Conservation (phyloP, 2,329 filamentous ascomycete genomes). For the Fusarium decemcellulare region DNA sequence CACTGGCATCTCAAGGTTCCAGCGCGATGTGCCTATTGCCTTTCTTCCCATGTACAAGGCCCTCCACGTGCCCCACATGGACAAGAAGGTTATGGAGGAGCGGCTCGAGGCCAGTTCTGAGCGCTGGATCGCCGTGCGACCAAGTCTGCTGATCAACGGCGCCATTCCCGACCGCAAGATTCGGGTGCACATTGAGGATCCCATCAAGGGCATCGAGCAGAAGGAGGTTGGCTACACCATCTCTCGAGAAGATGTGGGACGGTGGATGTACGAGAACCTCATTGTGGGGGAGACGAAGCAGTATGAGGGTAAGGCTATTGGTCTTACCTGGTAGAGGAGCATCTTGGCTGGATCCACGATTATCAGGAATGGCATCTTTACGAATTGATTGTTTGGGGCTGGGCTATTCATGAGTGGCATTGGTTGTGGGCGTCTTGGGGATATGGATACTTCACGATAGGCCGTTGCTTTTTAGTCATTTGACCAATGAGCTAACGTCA, state of each 20-base stretch:
- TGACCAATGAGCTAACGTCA: too few relatives aligned
- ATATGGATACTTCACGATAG: too few relatives aligned
- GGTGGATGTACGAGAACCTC: slow-evolving; percentile 58
- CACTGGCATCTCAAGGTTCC: slow-evolving; percentile 55
- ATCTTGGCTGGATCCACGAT: too few relatives aligned
- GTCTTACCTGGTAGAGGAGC: slow-evolving; percentile 47
- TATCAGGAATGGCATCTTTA: background rate
- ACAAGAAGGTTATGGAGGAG: slow-evolving; percentile 64
- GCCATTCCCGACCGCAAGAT: slow-evolving; percentile 41
- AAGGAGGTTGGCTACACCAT: slow-evolving; percentile 59
- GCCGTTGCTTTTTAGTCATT: too few relatives aligned
- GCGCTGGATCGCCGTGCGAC: slow-evolving; percentile 53
- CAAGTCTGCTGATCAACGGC: slow-evolving; percentile 52
- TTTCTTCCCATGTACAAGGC: slow-evolving; percentile 60
- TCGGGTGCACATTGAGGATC: slow-evolving; percentile 52
- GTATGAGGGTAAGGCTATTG: slow-evolving; percentile 49
- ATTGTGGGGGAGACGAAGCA: slow-evolving; percentile 35
- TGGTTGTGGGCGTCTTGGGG: background rate
- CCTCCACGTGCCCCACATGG: slow-evolving; percentile 59
- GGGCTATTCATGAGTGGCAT: background rate
- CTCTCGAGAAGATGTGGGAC: slow-evolving; percentile 52
- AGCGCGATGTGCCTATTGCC: slow-evolving; percentile 53
- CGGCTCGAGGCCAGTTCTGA: slow-evolving; percentile 45
- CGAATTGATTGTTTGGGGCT: background rate
- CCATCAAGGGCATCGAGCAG: slow-evolving; percentile 49